Base-by-base conservation (phyloP, 2,329 filamentous ascomycete genomes). In the Paracorniculantispora psalliotae region DNA sequence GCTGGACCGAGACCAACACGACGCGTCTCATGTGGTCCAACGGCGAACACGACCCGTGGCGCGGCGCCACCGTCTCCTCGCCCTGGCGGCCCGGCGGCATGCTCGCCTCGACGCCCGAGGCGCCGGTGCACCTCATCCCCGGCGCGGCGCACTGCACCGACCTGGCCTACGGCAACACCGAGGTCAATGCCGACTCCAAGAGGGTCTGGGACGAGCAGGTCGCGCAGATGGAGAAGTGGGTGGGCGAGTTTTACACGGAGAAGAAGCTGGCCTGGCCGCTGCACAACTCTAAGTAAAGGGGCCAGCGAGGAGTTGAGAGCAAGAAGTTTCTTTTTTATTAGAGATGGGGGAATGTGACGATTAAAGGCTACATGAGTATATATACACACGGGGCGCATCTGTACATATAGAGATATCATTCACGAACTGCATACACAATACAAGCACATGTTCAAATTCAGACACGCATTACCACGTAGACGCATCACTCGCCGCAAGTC, bases 121-220 rank as follows among this genome's bases (percentile, higher is more conserved):
- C 80, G 61, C 77, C 77, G 0, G 68, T 71, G 0, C 62, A 71
- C 51, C 74, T 73, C 62, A 67, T 63, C 49, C 68, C 72, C 8
- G 43, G 50, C 2, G 81, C 80, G 1, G 68, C 80, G 10, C 77
- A 87, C 66, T 92, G 89, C 73, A 75, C 77, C 3, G 75, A 81
- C 7, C 82, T 83, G 0, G 92, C 90, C 77, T 85, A 85, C 71
- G 82, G 89, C 66, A 82, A 79, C 0, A 70, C 73, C 0, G n/a
- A 50, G 35, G 80, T 81, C 0, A 79, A 89, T 0, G 76, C 90
- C 47, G 72, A 71, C 2, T 72, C 81, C 1, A 77, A 72, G n/a
- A 76, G 83, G 17, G 1, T 87, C 90, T 67, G 70, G 71, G 50
- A 70, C 79, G 61, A 75, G 86, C 63, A 74, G 80, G 13, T 71